Conservation (phyloP, 1,284 basidiomycete species). For the Cystobasidiaceae sp. region DNA sequence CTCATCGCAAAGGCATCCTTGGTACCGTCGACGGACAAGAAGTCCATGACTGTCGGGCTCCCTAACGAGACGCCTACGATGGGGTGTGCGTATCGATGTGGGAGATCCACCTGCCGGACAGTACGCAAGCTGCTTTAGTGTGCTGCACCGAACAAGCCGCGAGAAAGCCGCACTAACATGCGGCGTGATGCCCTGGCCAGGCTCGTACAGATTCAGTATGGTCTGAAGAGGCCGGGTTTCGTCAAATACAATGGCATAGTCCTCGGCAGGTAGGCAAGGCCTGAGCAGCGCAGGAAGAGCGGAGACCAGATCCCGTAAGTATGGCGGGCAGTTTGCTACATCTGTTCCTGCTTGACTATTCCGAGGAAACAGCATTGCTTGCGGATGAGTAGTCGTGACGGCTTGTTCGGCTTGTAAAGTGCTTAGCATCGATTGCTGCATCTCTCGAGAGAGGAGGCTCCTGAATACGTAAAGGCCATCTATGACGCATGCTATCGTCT, state of each 20-base stretch:
- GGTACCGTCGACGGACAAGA: slow-evolving; percentile 48
- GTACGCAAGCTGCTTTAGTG: not conserved
- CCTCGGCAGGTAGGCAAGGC: slow-evolving; percentile 55
- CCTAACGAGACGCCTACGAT: slow-evolving; percentile 71
- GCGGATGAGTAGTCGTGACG: slow-evolving; percentile 13
- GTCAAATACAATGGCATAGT: slow-evolving; percentile 46
- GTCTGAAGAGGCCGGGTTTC: slow-evolving; percentile 57
- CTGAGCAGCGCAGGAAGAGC: slow-evolving; percentile 41
- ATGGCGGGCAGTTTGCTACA: not conserved
- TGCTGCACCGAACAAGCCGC: not conserved
- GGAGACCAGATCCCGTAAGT: not conserved
- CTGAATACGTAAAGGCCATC: slow-evolving; percentile 35
- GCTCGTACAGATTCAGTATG: slow-evolving; percentile 70
- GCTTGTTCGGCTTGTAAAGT: slow-evolving; percentile 7
- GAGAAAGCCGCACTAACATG: slow-evolving; percentile 48
- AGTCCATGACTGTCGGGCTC: slow-evolving; percentile 67
- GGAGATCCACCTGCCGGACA: slow-evolving; percentile 62
- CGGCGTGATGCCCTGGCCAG: slow-evolving; percentile 70
- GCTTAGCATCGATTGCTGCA: slow-evolving; percentile 25
- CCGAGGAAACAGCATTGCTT: slow-evolving; percentile 29
- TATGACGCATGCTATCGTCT: not conserved
- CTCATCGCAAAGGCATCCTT: slow-evolving; percentile 45
- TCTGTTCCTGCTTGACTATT: not conserved
- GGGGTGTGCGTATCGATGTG: slow-evolving; percentile 68
- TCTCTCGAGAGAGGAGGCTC: slow-evolving; percentile 23